Conservation (phyloP, 805 yeast genomes). For the Isabelozyma pseudorhagii region DNA sequence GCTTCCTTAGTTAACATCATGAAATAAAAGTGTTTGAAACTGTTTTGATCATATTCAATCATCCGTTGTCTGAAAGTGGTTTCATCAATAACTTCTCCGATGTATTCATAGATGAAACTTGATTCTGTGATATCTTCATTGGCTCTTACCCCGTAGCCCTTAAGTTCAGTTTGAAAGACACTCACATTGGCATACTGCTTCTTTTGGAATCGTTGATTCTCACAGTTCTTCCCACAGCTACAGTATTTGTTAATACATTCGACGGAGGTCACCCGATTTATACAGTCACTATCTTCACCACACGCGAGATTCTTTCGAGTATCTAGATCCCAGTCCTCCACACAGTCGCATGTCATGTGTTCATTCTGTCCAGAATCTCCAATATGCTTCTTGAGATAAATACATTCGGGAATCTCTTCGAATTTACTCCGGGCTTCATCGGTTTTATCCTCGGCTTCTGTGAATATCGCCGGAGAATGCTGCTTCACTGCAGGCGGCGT, state of each 20-base stretch:
- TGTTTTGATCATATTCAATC: constrained; percentile 66
- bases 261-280: constrained; percentile 85
- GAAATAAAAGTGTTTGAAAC: constrained; percentile 81
- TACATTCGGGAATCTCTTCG: constrained; percentile 52
- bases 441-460: constrained; percentile 54
- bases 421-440: constrained; percentile 66
- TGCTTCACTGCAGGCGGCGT: background rate
- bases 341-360: constrained; percentile 89
- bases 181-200: constrained; percentile 71
- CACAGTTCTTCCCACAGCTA: constrained; percentile 74
- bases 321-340: constrained; percentile 43
- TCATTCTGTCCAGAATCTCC: constrained; percentile 78
- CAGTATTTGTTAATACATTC: constrained; percentile 78
- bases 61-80: constrained; percentile 68
- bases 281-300: constrained; percentile 83
- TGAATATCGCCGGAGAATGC: constrained; percentile 18
- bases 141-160: constrained; percentile 90
- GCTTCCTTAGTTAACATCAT: constrained; percentile 94
- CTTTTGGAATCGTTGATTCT: constrained; percentile 84
- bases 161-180: constrained; percentile 76
- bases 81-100: constrained; percentile 91
- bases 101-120: constrained; percentile 84
- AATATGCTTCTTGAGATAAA: constrained; percentile 56
- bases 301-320: constrained; percentile 60
- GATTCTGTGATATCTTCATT: constrained; percentile 52